Conservation (phyloP, 2,329 filamentous ascomycete genomes). For the Pseudocercospora crystallina region DNA sequence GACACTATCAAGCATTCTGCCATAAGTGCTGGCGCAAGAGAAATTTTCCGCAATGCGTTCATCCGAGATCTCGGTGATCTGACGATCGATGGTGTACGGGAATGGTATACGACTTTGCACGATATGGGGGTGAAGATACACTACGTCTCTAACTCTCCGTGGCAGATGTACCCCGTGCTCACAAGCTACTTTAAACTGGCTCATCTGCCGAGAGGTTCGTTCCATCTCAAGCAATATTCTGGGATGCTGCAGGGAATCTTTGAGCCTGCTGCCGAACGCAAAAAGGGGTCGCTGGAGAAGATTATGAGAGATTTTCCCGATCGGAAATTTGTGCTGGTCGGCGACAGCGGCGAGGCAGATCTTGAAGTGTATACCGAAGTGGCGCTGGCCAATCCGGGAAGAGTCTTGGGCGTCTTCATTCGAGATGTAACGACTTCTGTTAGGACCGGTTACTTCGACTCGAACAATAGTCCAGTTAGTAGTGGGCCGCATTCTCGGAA, state of each 20-base stretch:
- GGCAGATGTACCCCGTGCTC: slow-evolving; percentile 92
- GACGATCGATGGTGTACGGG: slow-evolving; percentile 79
- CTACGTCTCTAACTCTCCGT: slow-evolving; percentile 98
- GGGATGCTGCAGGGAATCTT: slow-evolving; percentile 98
- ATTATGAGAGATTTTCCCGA: slow-evolving; percentile 88
- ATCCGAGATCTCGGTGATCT: slow-evolving; percentile 80
- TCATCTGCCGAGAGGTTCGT: slow-evolving; percentile 80
- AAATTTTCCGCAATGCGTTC: slow-evolving; percentile 96
- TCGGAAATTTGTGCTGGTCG: slow-evolving; percentile 84
- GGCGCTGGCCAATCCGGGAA: slow-evolving; percentile 77
- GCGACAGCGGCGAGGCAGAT: slow-evolving; percentile 95
- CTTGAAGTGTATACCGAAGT: slow-evolving; percentile 95
- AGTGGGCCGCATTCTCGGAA: slow-evolving; percentile 29
- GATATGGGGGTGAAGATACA: slow-evolving; percentile 84
- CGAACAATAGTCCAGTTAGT: slow-evolving; percentile 46
- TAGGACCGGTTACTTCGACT: slow-evolving; percentile 73
- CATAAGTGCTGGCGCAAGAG: slow-evolving; percentile 79
- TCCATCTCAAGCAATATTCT: slow-evolving; percentile 93
- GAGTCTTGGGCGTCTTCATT: slow-evolving; percentile 86
- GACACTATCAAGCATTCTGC: slow-evolving; percentile 97
- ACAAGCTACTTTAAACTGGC: slow-evolving; percentile 80
- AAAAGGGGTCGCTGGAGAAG: slow-evolving; percentile 81
- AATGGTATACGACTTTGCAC: slow-evolving; percentile 82
- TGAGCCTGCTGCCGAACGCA: slow-evolving; percentile 92
- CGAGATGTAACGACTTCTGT: slow-evolving; percentile 85